Base-by-base conservation (phyloP, 805 yeast species). In the Yamadazyma kitorensis region DNA sequence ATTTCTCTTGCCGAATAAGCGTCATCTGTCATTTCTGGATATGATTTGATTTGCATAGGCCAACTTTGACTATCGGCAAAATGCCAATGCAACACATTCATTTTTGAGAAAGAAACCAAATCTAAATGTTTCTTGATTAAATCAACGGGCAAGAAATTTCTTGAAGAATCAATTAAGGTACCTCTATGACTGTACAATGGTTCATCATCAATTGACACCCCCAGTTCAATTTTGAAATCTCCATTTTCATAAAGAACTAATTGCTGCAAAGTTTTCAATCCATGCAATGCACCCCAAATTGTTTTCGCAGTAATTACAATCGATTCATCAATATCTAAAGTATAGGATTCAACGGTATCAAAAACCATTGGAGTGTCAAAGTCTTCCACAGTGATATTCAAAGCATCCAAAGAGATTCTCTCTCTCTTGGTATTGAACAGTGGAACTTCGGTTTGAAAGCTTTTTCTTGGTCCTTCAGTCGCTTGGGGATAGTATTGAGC, bases 1-100 rank as follows among this genome's bases (percentile, higher is more conserved):
- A 48, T 37, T 35, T 64, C 64, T 6, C 44, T 32, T 3, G 43
- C 34, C 5, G 67, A 55, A 45, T 61, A 66, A 9, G 71, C 68
- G 43, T 55, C 72, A 6, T 51, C 33, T n/a, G 51, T 51, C 70
- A 64, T 64, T 26, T 60, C 48, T 0, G 72, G 71, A 33, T 51
- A 61, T 2, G 45, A 27, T 12, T 44, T 39, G 17, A 66, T 31
- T 24, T 48, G 45, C 6, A 65, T 16, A 2, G 72, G 70, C 72
- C 72, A 66, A n/a, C 65, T 54, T 39, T 61, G 67, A 9, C 68
- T 31, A 38, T 66, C 72, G 14, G 44, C 47, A 13, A 64, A 27
- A 40, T 66, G 72, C 67, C 68, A 62, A 39, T 66, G 72, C 25
- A 66, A 46, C 4, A 57, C 49, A 40, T 66, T 66, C 53, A 66